Base-by-base conservation (phyloP, 2,329 filamentous ascomycete species). In the Hirsutella rhossiliensis region DNA sequence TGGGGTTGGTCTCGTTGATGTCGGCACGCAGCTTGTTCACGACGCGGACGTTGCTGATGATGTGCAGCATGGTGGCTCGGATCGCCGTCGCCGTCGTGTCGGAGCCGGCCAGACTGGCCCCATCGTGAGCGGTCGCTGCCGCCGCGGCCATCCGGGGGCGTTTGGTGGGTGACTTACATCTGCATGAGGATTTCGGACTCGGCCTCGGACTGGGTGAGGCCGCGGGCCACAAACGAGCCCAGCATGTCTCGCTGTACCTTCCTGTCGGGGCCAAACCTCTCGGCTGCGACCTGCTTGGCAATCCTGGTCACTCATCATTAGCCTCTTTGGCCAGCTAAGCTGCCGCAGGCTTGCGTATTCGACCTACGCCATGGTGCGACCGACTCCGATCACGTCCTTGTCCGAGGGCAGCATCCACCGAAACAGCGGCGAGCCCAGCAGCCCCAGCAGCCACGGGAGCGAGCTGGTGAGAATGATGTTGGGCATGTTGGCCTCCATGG, bases 31-130 rank as follows among this genome's bases (percentile, higher is more conserved):
- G 58, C 58, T 64, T 68, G 4, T 50, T 45, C 45, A 70, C 65
- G 1, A 75, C 65, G 1, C 60, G 61, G 0, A 71, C 69, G 20
- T 65, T 69, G n/a, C 67, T 72, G 19, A 71, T 65, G 44, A 79
- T 54, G 52, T 73, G 66, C 19, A 78, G 64, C 44, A 79, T 49
- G 1, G 68, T 74, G 32, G 68, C 62, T 3, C 76, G 68, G 11
- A 80, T 66, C 2, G 67, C 67, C 0, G 72, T 74, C 0, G 76
- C 73, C 0, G 74, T 76, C 3, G 73, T 78, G 47, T 80, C 76
- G 0, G 73, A 73, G 4, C 76, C 76, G 5, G 75, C 75, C 5
- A 75, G 61, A 36, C 66, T 66, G 39, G 42, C 13, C 11, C 11
- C 3, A 30, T n/a, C 27, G 17, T 29, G 13, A 29, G 27, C 27